Base-by-base conservation (phyloP, 257 asterid genomes). In the Eustoma russellianum region DNA sequence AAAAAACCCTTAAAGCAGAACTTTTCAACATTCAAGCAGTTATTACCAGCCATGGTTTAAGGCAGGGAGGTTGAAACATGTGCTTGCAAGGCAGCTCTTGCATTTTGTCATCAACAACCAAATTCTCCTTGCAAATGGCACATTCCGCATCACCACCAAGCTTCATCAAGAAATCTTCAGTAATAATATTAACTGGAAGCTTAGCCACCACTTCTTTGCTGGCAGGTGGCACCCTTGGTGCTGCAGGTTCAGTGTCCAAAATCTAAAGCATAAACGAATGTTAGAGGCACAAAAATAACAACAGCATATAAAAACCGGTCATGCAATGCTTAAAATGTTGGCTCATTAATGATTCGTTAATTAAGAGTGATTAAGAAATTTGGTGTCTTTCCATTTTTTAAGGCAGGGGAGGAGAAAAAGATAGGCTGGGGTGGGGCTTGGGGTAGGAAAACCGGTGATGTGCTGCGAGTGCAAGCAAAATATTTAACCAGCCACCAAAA, bases 1-100 rank as follows among this genome's bases (percentile, higher is more conserved):
- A n/a, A n/a, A n/a, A n/a, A 24, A 24, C 3, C 30, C 2, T 33
- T 16, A 11, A 14, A 13, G 4, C 14, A 10, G 34, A 33, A 17
- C 17, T 19, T 50, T 17, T n/a, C 10, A 57, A 6, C 48, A 45
- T 15, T 13, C 15, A 18, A 49, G 50, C 14, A 54, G 47, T 56
- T 38, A 50, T 63, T 82, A 91, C 98, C 93, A 91, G 95, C 98
- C 98, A 91, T 62, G 98, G 95, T 65, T 91, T 87, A 60, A 88
- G 77, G 79, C 98, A 91, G 43, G 95, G 95, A 71, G 98, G 96
- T 74, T 91, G 98, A 66, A 87, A 91, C 87, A 77, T 70, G 41
- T 87, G 98, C 47, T 79, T 80, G 83, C 98, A 90, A 47, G 98
- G 98, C 28, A 91, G 56, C 65, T 84, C 96, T 73, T 87, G 98